Evolutionary conservation across 2,329 filamentous ascomycete genomes (phyloP), one percentile per base, ranked within the genome.

Genomic region (Aspergillus ustus): DNA sequence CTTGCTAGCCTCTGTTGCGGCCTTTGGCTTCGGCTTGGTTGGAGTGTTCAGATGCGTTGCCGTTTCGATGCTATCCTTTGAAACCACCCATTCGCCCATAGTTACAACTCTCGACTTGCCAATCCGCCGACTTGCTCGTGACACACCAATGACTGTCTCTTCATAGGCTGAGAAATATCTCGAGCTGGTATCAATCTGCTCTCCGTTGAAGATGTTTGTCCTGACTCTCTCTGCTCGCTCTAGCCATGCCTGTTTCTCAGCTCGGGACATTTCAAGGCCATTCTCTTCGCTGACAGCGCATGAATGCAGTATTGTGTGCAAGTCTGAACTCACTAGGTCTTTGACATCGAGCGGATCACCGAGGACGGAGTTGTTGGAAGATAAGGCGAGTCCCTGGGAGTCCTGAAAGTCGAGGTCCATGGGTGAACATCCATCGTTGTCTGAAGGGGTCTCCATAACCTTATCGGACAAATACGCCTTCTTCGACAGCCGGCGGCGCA

Each of bases 391-490:
- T 7, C 46, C 54, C 17, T 50, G 7, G 4, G 53, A 53, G 4
- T n/a, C 7, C 4, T 13, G n/a, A 2, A 44, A 56, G 6, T 58
- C 50, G 17, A 57, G 28, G 8, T 22, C 15, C 17, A 44, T 52
- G 15, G 49, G 34, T 1, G 52, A 25, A 25, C 29, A 11, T 1
- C 28, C 45, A 4, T 55, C 29, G 22, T 50, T 40, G 5, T 22
- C 29, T 17, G 22, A 49, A 25, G 45, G 13, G 15, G 52, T 81
- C 62, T 87, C 85, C 0, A 84, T 87, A 19, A 88, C 84, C 67
- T 87, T 88, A 0, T 83, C 80, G 0, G 85, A 87, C 0, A 88
- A 75, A 63, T 88, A 88, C 0, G 87, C 75, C 72, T 88, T 89
- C 77, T 88, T 88, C 7, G 81, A 78, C n/a, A 86, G 83, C 1